Conservation (phyloP, 2,329 filamentous ascomycete species). For the Madurella fahalii region DNA sequence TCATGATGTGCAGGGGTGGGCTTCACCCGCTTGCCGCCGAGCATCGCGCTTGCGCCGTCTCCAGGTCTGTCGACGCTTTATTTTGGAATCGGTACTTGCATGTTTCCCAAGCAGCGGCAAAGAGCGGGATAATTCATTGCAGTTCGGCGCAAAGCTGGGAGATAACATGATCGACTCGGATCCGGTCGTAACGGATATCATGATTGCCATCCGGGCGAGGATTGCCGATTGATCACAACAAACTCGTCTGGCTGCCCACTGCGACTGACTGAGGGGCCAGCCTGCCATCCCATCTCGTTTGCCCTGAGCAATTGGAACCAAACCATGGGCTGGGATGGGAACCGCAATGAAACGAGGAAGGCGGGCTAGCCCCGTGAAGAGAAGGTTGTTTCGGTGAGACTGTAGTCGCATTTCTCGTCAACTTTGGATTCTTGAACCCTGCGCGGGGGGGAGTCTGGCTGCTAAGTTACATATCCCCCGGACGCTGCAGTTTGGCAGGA, state of each 20-base stretch:
- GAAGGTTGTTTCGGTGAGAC: conserved; percentile 14
- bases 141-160: no score
- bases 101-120: neutral
- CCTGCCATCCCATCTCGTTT: neutral
- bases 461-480: no score
- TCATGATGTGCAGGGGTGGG: conserved; percentile 18
- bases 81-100: neutral
- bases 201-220: no score
- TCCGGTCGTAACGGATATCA: no score
- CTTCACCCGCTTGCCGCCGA: conserved; percentile 5
- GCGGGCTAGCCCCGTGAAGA: conserved; percentile 4
- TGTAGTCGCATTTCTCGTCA: conserved; percentile 1
- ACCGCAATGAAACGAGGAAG: conserved; percentile 7
- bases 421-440: neutral
- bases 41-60: neutral
- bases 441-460: no score
- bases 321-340: neutral
- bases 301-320: neutral
- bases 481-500: neutral
- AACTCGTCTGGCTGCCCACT: neutral
- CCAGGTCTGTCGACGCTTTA: neutral
- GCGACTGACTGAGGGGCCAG: neutral
- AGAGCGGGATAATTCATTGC: no score
- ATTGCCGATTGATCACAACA: no score
- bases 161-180: no score